Conservation (phyloP, 768 basidiomycete genomes). For the Porpolomopsis calyptriformis region DNA sequence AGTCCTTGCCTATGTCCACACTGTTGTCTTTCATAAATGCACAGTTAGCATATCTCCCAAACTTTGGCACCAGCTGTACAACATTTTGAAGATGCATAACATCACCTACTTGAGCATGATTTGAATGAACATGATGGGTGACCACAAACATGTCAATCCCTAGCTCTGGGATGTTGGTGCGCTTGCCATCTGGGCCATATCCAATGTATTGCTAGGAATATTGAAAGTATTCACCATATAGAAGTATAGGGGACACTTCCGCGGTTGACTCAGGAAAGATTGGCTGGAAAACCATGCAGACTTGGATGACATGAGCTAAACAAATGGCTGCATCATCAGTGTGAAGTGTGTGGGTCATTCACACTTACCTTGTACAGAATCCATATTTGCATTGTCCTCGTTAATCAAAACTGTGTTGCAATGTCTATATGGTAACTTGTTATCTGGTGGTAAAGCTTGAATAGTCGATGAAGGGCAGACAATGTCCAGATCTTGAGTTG, state of each 20-base stretch:
- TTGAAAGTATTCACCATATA: slow-evolving; percentile 5
- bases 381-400: slow-evolving; percentile 1
- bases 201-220: slow-evolving; percentile 5
- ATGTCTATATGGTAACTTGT: slow-evolving; percentile 13
- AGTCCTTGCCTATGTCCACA: background rate
- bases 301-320: background rate
- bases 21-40: slow-evolving; percentile 3
- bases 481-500: slow-evolving; percentile 14
- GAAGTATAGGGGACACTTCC: slow-evolving; percentile 3
- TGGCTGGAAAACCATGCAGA: background rate
- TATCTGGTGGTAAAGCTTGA: slow-evolving; percentile 10
- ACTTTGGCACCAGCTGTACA: slow-evolving; percentile 8
- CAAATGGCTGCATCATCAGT: background rate
- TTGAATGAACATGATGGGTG: background rate
- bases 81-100: slow-evolving; percentile 5
- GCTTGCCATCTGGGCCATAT: slow-evolving; percentile 1
- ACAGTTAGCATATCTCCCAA: slow-evolving; percentile 5
- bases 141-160: slow-evolving; percentile 5
- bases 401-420: slow-evolving; percentile 16
- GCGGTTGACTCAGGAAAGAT: background rate
- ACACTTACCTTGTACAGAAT: slow-evolving; percentile 12
- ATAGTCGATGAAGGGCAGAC: slow-evolving; percentile 12
- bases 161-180: slow-evolving; percentile 6
- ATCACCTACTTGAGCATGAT: slow-evolving; percentile 6
- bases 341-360: slow-evolving; percentile 10